Conservation (phyloP, 2,329 filamentous ascomycete species). For the Colletotrichum phormii region DNA sequence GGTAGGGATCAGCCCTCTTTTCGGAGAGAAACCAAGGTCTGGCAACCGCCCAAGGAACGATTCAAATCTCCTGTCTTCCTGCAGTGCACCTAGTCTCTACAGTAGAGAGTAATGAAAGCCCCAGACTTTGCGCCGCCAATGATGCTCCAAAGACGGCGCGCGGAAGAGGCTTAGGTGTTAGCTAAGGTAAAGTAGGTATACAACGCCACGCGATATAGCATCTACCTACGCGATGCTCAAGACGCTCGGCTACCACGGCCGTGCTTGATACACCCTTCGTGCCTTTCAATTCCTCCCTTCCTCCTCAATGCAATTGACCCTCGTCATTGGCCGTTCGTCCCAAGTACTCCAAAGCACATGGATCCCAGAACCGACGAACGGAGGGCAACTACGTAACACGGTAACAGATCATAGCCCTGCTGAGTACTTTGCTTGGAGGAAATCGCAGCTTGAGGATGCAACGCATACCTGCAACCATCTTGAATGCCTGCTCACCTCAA, state of each 20-base stretch:
- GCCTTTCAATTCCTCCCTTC: neutral
- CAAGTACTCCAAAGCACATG: neutral
- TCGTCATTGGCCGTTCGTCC: constrained; percentile 1
- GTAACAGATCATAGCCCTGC: constrained; percentile 1
- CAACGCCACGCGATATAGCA: constrained; percentile 18
- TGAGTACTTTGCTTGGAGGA: neutral
- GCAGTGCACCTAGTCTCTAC: too few relatives aligned
- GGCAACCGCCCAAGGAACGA: neutral
- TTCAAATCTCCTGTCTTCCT: neutral
- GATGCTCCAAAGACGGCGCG: neutral
- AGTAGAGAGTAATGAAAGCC: neutral
- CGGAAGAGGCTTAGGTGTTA: neutral
- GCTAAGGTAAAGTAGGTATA: neutral
- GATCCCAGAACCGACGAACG: neutral
- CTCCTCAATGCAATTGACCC: neutral
- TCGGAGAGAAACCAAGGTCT: constrained; percentile 20
- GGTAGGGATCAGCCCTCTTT: constrained; percentile 12
- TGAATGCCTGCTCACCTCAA: neutral
- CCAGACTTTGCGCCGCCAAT: neutral
- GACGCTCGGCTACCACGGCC: neutral
- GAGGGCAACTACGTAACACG: constrained; percentile 10
- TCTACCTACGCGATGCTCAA: neutral
- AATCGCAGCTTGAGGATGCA: too few relatives aligned
- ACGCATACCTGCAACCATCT: neutral
- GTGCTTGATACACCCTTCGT: neutral